Evolutionary conservation across 306 rosid genomes (phyloP).

Genomic region (Rosa multiflora): DNA sequence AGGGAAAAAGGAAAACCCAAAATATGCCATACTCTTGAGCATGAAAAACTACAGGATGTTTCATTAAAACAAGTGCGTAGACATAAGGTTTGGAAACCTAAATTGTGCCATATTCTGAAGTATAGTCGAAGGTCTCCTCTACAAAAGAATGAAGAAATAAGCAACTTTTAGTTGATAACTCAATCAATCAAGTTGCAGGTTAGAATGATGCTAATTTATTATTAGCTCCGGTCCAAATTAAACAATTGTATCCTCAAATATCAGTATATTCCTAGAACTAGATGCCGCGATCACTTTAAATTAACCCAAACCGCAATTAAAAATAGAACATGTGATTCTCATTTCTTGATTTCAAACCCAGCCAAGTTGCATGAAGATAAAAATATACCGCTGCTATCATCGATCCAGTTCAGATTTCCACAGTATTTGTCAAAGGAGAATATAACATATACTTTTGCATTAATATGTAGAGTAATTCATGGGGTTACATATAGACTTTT

Average conservation of each 20-base stretch:
- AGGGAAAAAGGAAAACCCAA: no score
- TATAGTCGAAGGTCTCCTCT: no score
- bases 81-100: no score
- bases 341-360: constrained; percentile 5
- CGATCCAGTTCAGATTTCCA: constrained; percentile 10
- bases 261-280: background rate
- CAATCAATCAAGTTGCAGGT: constrained; percentile 14
- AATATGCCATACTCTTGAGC: no score
- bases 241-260: constrained; percentile 6
- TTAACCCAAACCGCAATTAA: background rate
- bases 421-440: background rate
- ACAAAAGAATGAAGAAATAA: no score
- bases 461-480: background rate
- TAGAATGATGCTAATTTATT: background rate
- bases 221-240: constrained; percentile 17
- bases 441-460: constrained; percentile 2
- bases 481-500: background rate
- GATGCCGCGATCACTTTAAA: background rate
- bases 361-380: background rate
- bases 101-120: no score
- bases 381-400: background rate
- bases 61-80: no score
- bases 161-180: no score
- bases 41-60: no score
- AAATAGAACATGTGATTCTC: background rate